Evolutionary conservation across 2,329 filamentous ascomycete species (phyloP), one percentile per base, ranked within the genome.

Genomic region (Hawksworthiomyces lignivorus): DNA sequence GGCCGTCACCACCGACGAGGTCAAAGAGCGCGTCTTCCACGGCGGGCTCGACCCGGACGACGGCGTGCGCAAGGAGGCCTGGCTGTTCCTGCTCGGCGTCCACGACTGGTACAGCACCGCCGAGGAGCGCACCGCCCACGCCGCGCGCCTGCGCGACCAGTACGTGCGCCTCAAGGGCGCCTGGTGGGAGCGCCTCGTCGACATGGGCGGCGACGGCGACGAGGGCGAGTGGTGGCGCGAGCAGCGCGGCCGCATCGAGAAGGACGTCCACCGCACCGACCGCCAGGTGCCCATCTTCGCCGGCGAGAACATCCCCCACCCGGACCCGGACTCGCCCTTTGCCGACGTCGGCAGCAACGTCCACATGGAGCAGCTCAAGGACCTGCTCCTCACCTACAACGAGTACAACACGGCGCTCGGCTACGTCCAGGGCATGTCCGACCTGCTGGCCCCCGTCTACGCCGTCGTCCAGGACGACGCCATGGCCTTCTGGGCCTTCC

Each of bases 341-440:
- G 87, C 90, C 11, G 85, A 89, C 33, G 77, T 82, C 4, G 92
- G 92, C 48, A 98, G 92, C 35, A 98, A 98, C 55, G 89, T 96
- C 6, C 92, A 98, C 62, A 75, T 98, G 49, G 92, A 98, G 63
- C 92, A 98, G 67, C 86, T 98, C 78, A 98, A 98, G 65, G 92
- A 98, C 60, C 94, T 98, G 86, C 80, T 98, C 1, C 73, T 98
- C 15, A 97, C 92, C 0, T 98, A 98, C 62, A 97, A 98, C 59
- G 92, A 98, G 64, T 94, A 94, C 65, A 98, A 98, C 66, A 85
- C 81, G 45, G 87, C 92, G 45, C 75, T 98, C 3, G 92, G 94
- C 36, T 98, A 98, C 57, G 92, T 98, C 2, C 92, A 98, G 67
- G 92, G 92, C 47, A 98, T 98, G 92, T 96, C 88, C 11, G 92